Evolutionary conservation across 352 stramenopile species (phyloP).

Genomic region (Phytophthora fragariaefolia): DNA sequence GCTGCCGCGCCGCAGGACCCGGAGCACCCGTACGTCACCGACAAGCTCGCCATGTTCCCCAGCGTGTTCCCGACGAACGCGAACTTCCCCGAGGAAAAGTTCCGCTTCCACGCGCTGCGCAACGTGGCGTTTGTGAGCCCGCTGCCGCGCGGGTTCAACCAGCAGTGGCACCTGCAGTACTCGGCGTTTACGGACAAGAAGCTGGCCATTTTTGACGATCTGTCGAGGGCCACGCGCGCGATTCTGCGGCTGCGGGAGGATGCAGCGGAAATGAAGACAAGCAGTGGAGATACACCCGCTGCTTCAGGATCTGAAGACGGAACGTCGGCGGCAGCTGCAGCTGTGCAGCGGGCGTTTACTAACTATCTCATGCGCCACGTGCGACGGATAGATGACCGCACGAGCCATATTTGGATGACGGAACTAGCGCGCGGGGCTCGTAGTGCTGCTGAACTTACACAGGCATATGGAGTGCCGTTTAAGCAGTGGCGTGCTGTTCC

Average conservation of each 20-base stretch:
- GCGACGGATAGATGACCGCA: slow-evolving; percentile 78
- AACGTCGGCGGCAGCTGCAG: slow-evolving; percentile 5
- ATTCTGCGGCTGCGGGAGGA: slow-evolving; percentile 49
- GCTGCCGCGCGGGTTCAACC: slow-evolving; percentile 75
- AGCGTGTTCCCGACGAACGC: slow-evolving; percentile 81
- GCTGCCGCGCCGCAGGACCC: slow-evolving; percentile 47
- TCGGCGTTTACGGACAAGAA: slow-evolving; percentile 86
- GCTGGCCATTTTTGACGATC: slow-evolving; percentile 74
- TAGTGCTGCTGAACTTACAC: slow-evolving; percentile 74
- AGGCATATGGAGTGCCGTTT: slow-evolving; percentile 81
- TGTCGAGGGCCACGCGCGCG: slow-evolving; percentile 52
- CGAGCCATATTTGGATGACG: slow-evolving; percentile 81
- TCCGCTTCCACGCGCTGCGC: slow-evolving; percentile 74
- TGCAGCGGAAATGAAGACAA: slow-evolving; percentile 1
- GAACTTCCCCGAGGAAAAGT: slow-evolving; percentile 84
- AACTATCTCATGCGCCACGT: slow-evolving; percentile 88
- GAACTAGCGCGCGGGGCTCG: slow-evolving; percentile 71
- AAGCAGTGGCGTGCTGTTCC: slow-evolving; percentile 83
- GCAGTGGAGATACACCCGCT: slow-evolving; percentile 15
- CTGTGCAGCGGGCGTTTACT: slow-evolving; percentile 67
- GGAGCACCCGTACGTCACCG: slow-evolving; percentile 66
- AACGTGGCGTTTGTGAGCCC: slow-evolving; percentile 81
- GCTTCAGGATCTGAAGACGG: slow-evolving; percentile 14
- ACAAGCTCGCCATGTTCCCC: slow-evolving; percentile 70
- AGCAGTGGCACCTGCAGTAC: slow-evolving; percentile 87